Conservation (phyloP, 164 flowering plant species). For the Warburgia ugandensis region DNA sequence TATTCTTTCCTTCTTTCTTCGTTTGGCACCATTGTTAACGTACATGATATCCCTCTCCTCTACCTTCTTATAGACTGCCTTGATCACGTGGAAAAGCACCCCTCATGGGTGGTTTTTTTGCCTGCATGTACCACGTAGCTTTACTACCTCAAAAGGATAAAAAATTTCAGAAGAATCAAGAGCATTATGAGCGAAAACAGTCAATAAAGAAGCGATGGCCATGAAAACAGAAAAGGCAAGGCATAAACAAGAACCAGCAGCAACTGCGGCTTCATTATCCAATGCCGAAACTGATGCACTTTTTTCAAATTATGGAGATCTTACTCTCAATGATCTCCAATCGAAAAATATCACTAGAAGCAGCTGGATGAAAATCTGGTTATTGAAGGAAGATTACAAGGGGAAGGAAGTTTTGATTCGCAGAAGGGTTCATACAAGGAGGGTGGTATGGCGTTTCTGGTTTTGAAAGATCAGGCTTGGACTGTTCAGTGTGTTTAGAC, state of each 20-base stretch:
- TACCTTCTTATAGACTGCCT: no score
- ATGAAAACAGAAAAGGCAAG: constrained; percentile 21
- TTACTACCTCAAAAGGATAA: no score
- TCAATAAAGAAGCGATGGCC: constrained; percentile 7
- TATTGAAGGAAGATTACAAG: constrained; percentile 30
- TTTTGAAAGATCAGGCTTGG: constrained; percentile 63
- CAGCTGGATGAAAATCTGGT: constrained; percentile 47
- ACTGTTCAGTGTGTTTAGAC: constrained; percentile 82
- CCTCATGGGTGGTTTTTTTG: no score
- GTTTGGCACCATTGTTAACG: no score
- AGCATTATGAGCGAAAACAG: constrained; percentile 8
- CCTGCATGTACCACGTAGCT: no score
- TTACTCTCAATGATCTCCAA: constrained; percentile 42
- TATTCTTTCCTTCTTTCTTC: no score
- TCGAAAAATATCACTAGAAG: constrained; percentile 46
- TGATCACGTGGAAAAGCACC: no score
- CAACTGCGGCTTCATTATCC: constrained; percentile 27
- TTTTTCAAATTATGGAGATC: constrained; percentile 64
- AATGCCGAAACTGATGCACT: constrained; percentile 37
- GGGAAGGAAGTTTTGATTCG: constrained; percentile 49
- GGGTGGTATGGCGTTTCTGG: constrained; percentile 78
- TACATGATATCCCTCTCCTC: no score
- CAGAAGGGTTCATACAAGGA: constrained; percentile 67
- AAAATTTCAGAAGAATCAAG: neutral
- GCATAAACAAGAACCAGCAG: constrained; percentile 48